phyloP scores from a whole-genome alignment of 2,329 filamentous ascomycete genomes.

The Cytospora piceae region DNA sequence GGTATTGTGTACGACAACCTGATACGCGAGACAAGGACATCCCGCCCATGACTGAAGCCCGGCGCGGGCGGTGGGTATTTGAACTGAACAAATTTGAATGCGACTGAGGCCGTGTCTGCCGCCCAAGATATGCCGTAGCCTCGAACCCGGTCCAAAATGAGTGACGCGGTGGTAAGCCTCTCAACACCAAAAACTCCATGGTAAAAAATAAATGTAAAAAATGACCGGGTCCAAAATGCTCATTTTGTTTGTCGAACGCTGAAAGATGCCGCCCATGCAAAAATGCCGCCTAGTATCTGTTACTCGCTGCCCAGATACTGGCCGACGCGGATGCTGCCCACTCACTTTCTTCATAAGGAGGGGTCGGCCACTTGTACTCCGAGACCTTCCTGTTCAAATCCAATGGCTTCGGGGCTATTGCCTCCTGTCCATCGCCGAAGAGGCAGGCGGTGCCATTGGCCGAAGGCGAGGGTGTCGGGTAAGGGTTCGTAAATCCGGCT shows the following conservation, averaged over 20 bases:
- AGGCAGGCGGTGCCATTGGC: constrained; percentile 78
- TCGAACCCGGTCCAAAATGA: constrained; percentile 18
- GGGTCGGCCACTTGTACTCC: constrained; percentile 85
- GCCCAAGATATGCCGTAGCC: constrained; percentile 23
- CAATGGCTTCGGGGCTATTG: constrained; percentile 70
- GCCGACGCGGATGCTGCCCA: constrained; percentile 85
- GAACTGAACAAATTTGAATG: constrained; percentile 29
- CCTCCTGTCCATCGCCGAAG: constrained; percentile 69
- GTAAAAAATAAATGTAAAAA: constrained; percentile 6
- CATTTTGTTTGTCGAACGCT: constrained; percentile 19
- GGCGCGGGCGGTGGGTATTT: constrained; percentile 18
- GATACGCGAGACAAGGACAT: constrained; percentile 22
- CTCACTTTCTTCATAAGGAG: constrained; percentile 90
- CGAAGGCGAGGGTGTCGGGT: constrained; percentile 73
- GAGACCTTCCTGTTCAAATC: constrained; percentile 64
- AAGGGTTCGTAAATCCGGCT: constrained; percentile 62
- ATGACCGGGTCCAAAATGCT: constrained; percentile 27
- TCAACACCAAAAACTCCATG: constrained; percentile 29
- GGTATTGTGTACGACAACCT: constrained; percentile 31
- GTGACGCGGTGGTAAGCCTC: constrained; percentile 22
- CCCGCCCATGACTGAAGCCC: constrained; percentile 12
- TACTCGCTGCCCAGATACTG: constrained; percentile 76
- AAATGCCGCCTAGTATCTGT: constrained; percentile 54
- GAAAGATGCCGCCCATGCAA: constrained; percentile 12
- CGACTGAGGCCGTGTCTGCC: constrained; percentile 24